These are phyloP conservation scores for Lodderomyces elongisporus DNA, from an alignment of 1,139 yeast species.

Conservation along the genomic window DNA sequence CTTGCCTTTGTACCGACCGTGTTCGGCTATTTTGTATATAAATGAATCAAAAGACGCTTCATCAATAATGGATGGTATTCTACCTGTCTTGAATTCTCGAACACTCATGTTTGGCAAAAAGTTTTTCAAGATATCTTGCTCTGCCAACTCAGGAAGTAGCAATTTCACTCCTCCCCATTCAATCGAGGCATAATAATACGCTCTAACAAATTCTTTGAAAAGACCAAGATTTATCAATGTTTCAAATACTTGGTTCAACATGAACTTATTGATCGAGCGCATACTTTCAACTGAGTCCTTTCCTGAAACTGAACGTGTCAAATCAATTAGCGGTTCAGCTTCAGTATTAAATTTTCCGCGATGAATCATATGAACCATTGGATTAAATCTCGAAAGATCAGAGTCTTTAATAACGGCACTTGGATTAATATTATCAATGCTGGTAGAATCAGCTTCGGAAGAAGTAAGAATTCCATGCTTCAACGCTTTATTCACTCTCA, in stretches of 20 bases:
- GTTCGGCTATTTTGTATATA: conserved; percentile 29
- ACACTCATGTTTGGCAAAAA: conserved; percentile 3
- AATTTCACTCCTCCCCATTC: conserved; percentile 26
- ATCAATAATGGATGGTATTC: conserved; percentile 7
- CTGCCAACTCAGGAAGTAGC: conserved; percentile 9
- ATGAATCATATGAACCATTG: conserved; percentile 27
- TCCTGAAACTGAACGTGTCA: conserved; percentile 4
- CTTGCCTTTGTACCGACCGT: conserved; percentile 17
- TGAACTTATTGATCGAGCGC: conserved; percentile 22
- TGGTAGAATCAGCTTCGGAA: too few species aligned
- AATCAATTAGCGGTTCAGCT: conserved; percentile 26
- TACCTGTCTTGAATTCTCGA: neutral
- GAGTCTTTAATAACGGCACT: conserved; percentile 10
- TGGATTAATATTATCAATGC: conserved; percentile 13
- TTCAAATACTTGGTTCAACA: conserved; percentile 29
- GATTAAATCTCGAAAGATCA: conserved; percentile 19
- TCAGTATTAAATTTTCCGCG: conserved; percentile 20
- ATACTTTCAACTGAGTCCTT: conserved; percentile 1
- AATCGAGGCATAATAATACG: conserved; percentile 27
- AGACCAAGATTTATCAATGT: conserved; percentile 30
- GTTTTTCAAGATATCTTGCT: conserved; percentile 8
- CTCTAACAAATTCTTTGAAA: conserved; percentile 25
- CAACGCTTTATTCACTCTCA: conserved; percentile 11
- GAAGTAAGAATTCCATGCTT: conserved; percentile 2
- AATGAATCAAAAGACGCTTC: conserved; percentile 22